Percentiles rank a stretch among this genome's conserved stretches.
Evolutionary conservation across 2,329 filamentous ascomycete genomes (phyloP).

Genomic region (Volutella citrinella): DNA sequence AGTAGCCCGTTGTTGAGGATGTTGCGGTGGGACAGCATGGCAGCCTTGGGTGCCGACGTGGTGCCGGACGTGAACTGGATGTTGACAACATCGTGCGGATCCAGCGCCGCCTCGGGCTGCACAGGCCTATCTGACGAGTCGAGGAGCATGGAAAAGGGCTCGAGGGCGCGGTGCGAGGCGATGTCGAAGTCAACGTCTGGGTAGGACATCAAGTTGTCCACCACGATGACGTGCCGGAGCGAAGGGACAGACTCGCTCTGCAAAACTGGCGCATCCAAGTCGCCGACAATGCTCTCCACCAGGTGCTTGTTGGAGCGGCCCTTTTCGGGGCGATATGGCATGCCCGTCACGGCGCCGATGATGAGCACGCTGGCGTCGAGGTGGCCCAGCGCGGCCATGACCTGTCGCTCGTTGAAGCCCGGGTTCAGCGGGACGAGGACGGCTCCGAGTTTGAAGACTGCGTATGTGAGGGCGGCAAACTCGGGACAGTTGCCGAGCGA

Average conservation of each 20-base stretch:
- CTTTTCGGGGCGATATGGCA: conserved; percentile 61
- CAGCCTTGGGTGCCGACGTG: conserved; percentile 85
- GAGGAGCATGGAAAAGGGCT: conserved; percentile 42
- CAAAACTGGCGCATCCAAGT: conserved; percentile 33
- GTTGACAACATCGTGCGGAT: conserved; percentile 73
- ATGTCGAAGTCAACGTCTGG: conserved; percentile 42
- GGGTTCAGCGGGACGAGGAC: conserved; percentile 93
- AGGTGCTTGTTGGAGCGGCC: conserved; percentile 53
- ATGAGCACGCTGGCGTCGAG: conserved; percentile 72
- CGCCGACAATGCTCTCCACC: conserved; percentile 43
- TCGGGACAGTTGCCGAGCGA: conserved; percentile 83
- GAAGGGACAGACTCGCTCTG: conserved; percentile 57
- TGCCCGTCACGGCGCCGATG: conserved; percentile 82
- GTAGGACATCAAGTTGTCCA: conserved; percentile 68
- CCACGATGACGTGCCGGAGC: conserved; percentile 67
- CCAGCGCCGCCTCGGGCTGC: conserved; percentile 44
- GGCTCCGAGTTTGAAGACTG: conserved; percentile 90
- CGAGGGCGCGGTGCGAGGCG: conserved; percentile 41
- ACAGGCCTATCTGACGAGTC: conserved; percentile 31
- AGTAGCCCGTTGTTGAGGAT: conserved; percentile 90
- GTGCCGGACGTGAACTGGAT: conserved; percentile 99
- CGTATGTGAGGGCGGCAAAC: conserved; percentile 82
- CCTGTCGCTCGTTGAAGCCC: conserved; percentile 77
- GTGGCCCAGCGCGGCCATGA: conserved; percentile 74
- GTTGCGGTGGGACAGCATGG: conserved; percentile 78